Percentiles rank a stretch among this genome's conserved stretches.
These are phyloP conservation scores for Platismatia glauca DNA, from an alignment of 495 filamentous ascomycete species.

Conservation along the genomic window DNA sequence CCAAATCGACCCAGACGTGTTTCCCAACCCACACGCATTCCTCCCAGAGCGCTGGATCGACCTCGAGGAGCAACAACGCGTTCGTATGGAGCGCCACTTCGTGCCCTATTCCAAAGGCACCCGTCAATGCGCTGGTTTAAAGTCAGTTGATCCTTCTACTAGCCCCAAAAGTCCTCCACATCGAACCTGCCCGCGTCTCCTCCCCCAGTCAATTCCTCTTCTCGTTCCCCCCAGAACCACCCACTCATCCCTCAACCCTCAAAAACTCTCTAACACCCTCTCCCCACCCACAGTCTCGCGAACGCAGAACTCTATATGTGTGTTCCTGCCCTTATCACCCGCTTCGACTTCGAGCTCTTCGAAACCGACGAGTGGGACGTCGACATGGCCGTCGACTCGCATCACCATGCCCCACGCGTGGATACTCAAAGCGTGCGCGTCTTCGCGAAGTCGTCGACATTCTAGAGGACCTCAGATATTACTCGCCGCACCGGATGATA, in stretches of 20 bases:
- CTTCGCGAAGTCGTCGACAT: conserved; percentile 11
- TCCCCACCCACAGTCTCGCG: conserved; percentile 28
- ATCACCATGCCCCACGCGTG: conserved; percentile 13
- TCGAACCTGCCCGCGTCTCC: not conserved
- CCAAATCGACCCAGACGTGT: conserved; percentile 26
- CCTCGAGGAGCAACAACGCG: conserved; percentile 9
- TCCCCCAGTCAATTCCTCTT: not conserved
- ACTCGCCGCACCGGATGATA: too few relatives aligned
- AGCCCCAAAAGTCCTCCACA: not conserved
- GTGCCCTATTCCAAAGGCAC: conserved; percentile 22
- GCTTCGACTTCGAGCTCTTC: conserved; percentile 34
- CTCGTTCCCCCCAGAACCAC: not conserved
- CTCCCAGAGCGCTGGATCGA: conserved; percentile 38
- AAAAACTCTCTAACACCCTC: not conserved
- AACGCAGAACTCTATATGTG: conserved; percentile 35
- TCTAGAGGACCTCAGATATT: too few relatives aligned
- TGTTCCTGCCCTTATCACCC: conserved; percentile 30
- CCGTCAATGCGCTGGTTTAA: conserved; percentile 21
- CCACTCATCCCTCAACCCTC: not conserved
- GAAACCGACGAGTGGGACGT: conserved; percentile 21
- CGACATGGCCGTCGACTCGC: conserved; percentile 16
- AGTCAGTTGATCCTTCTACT: not conserved
- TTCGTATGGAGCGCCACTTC: conserved; percentile 18
- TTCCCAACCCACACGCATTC: conserved; percentile 33
- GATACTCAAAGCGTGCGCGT: conserved; percentile 12